Conservation (phyloP, 1,284 basidiomycete genomes). For the Tetrapyrgos nigripes region DNA sequence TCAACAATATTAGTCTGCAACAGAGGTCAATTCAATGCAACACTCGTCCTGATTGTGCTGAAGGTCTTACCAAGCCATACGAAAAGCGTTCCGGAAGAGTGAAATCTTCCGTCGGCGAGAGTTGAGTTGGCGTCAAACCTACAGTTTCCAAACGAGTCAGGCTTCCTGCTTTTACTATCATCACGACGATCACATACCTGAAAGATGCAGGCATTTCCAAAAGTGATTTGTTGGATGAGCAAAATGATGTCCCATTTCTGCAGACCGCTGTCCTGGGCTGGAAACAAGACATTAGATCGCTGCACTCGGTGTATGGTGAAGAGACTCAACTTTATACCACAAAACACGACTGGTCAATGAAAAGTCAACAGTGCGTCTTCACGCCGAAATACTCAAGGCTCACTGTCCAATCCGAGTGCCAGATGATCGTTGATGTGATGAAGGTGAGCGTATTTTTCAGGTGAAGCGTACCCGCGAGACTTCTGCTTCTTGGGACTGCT, state of each 20-base stretch:
- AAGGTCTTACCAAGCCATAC: slow-evolving; percentile 54
- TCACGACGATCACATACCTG: slow-evolving; percentile 41
- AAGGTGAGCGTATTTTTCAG: slow-evolving; percentile 56
- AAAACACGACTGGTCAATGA: slow-evolving; percentile 59
- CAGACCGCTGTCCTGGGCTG: slow-evolving; percentile 67
- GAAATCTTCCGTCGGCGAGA: slow-evolving; percentile 52
- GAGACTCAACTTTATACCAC: slow-evolving; percentile 67
- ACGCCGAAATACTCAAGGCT: slow-evolving; percentile 12
- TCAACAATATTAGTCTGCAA: slow-evolving; percentile 68
- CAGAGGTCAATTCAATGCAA: neutral
- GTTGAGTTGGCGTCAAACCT: slow-evolving; percentile 58
- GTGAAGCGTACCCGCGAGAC: slow-evolving; percentile 50
- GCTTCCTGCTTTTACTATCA: neutral
- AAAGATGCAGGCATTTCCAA: slow-evolving; percentile 63
- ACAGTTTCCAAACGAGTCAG: neutral
- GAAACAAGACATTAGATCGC: neutral
- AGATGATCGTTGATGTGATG: slow-evolving; percentile 49
- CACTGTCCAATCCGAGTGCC: slow-evolving; percentile 49
- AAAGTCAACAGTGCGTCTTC: slow-evolving; percentile 2
- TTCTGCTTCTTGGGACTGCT: slow-evolving; percentile 30
- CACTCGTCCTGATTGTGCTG: neutral
- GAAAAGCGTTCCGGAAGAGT: slow-evolving; percentile 51
- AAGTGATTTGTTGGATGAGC: slow-evolving; percentile 76
- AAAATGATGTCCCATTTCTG: slow-evolving; percentile 73
- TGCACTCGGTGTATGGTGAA: neutral